Evolutionary conservation across 768 basidiomycete genomes (phyloP).

Genomic region (Xerocomellus dryophilus): DNA sequence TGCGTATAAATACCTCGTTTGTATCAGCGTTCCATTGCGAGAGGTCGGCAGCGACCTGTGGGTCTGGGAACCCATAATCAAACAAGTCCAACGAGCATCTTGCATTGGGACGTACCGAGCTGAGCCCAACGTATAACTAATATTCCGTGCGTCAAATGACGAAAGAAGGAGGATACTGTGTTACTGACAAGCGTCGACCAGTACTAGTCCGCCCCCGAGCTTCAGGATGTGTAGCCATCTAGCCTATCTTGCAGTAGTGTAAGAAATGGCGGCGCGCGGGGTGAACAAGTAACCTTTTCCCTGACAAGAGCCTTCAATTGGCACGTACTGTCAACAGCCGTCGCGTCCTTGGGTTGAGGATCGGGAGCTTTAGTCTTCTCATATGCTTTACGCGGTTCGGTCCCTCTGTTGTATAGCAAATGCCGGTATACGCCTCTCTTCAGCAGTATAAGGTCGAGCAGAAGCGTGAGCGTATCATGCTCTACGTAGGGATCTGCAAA

Average conservation of each 20-base stretch:
- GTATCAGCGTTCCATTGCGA: conserved; percentile 55
- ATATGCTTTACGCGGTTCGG: conserved; percentile 52
- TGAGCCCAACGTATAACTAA: conserved; percentile 79
- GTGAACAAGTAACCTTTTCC: conserved; percentile 26
- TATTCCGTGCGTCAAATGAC: neutral
- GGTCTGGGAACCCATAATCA: conserved; percentile 33
- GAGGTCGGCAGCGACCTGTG: conserved; percentile 34
- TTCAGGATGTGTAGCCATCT: conserved; percentile 59
- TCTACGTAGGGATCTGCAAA: conserved; percentile 90
- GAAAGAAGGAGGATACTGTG: neutral
- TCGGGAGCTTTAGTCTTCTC: conserved; percentile 9
- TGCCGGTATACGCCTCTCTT: conserved; percentile 82
- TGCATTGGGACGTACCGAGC: conserved; percentile 43
- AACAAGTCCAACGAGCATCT: neutral
- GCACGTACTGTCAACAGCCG: neutral
- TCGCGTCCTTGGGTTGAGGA: neutral
- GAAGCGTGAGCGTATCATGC: conserved; percentile 67
- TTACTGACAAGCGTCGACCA: conserved; percentile 70
- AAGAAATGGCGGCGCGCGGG: neutral
- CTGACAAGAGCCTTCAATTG: conserved; percentile 9
- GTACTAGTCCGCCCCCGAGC: conserved; percentile 56
- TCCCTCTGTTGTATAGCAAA: conserved; percentile 75
- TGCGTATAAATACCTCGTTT: conserved; percentile 48
- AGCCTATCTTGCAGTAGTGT: conserved; percentile 44
- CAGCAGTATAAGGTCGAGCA: conserved; percentile 78